Conservation (phyloP, 371 early-diverging fungal species). For the Mucor sp. region DNA sequence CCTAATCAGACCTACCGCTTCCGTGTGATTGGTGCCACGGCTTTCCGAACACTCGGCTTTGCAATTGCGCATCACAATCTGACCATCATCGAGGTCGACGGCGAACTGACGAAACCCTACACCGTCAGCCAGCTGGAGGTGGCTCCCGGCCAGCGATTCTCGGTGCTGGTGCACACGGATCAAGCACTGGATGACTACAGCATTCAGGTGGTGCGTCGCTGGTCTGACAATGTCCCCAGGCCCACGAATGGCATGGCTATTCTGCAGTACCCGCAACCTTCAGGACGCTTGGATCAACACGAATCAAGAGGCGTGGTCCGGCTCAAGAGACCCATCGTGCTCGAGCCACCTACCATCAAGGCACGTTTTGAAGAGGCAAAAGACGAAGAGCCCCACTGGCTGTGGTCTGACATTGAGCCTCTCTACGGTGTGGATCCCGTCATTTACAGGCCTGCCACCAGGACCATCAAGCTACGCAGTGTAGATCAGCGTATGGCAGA, state of each 20-base stretch:
- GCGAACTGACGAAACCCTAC: conserved; percentile 38
- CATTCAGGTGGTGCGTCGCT: conserved; percentile 31
- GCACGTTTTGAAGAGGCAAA: conserved; percentile 16
- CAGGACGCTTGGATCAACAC: neutral
- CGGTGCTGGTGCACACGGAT: conserved; percentile 35
- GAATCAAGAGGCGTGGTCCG: neutral
- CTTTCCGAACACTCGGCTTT: conserved; percentile 45
- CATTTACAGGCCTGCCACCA: conserved; percentile 16
- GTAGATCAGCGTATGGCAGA: conserved; percentile 18
- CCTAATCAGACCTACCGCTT: conserved; percentile 38
- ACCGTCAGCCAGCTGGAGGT: conserved; percentile 33
- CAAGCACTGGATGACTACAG: conserved; percentile 27
- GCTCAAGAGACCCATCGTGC: neutral
- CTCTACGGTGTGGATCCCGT: conserved; percentile 39
- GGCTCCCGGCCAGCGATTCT: conserved; percentile 49
- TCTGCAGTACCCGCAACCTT: conserved; percentile 21
- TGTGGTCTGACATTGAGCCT: conserved; percentile 39
- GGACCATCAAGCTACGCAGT: conserved; percentile 33
- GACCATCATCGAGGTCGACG: conserved; percentile 53
- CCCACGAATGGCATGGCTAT: conserved; percentile 38
- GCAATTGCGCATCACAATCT: conserved; percentile 42
- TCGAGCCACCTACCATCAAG: conserved; percentile 16
- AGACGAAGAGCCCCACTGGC: conserved; percentile 31
- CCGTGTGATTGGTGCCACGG: conserved; percentile 44
- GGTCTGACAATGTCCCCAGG: conserved; percentile 33